Base-by-base conservation (phyloP, 2,329 filamentous ascomycete species). In the Epichloe elymi region DNA sequence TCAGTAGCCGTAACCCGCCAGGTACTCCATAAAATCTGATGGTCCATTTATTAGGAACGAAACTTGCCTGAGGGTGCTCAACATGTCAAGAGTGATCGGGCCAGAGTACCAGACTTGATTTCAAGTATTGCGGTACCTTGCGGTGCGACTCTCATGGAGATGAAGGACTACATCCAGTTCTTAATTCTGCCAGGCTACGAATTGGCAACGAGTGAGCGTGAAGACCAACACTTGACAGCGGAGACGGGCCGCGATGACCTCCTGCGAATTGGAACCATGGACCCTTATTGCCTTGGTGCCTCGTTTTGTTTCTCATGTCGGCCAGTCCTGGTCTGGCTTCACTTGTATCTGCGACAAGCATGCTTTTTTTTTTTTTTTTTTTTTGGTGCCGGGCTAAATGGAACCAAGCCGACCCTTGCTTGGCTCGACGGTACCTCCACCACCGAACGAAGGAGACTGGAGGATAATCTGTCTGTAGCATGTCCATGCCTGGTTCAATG, bases 241-340 rank as follows among this genome's bases (percentile, higher is more conserved):
- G 50, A 54, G 45, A 53, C 55, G 49, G 55, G 48, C 55, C 55
- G 53, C 41, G 46, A 35, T 35, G 44, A 45, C n/a, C 47, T 51
- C 38, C 50, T 51, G 36, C 48, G 44, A 46, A 26, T 46, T 50
- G 36, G 49, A 46, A 51, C 49, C 26, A 19, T 4, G 26, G 26
- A 30, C 26, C 26, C 26, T 4, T 20, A 11, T 19, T 19, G n/a
- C 38, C 33, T 45, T 48, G 44, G 40, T 41, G 45, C 39, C 37
- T 46, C 41, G 48, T 36, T 45, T 35, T 54, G 50, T 52, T 50
- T 57, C 52, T 55, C 52, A 44, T 52, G 26, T 48, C 49, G 26
- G 26, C 26, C 7, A 30, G 26, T 10, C 26, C 26, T 30, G 26
- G 26, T 7, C 8, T 30, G 26, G 26, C 26, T 30, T 30, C 26